phyloP scores from a whole-genome alignment of 352 stramenopile species.

The Elongisporangium undulatum region DNA sequence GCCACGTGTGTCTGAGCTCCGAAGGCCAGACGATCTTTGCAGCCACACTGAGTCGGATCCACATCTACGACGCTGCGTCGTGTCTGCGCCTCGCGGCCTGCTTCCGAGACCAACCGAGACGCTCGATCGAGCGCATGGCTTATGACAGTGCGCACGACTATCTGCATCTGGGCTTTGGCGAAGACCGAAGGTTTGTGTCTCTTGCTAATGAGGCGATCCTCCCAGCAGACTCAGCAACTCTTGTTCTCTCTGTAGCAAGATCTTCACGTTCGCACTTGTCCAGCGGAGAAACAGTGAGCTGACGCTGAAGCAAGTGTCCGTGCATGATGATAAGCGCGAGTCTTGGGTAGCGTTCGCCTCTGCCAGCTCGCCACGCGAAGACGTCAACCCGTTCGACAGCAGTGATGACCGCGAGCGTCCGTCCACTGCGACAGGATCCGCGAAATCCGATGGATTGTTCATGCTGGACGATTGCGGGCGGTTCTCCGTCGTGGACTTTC shows the following conservation, averaged over 20 bases:
- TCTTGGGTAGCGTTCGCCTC: constrained; percentile 16
- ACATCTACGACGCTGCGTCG: constrained; percentile 28
- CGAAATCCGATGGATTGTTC: constrained; percentile 8
- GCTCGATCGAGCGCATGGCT: constrained; percentile 27
- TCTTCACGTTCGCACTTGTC: constrained; percentile 20
- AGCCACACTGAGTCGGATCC: constrained; percentile 21
- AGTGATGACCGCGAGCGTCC: background rate
- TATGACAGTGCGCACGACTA: constrained; percentile 18
- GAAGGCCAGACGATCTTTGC: constrained; percentile 28
- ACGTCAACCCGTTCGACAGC: background rate
- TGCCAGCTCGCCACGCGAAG: background rate
- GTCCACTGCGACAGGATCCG: background rate
- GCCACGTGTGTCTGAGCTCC: constrained; percentile 24
- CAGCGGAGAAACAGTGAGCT: constrained; percentile 19
- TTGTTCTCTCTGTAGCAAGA: constrained; percentile 12
- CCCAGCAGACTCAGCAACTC: background rate
- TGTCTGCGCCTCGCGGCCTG: constrained; percentile 21
- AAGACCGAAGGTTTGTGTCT: constrained; percentile 17
- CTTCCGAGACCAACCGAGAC: constrained; percentile 11
- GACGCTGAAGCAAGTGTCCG: constrained; percentile 18
- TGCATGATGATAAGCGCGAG: constrained; percentile 22
- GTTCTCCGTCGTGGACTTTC: constrained; percentile 14
- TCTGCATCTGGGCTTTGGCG: constrained; percentile 24
- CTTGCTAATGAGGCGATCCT: background rate
- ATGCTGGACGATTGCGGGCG: constrained; percentile 25